Evolutionary conservation across 2,329 filamentous ascomycete species (phyloP).

Genomic region (Colletotrichum filicis): DNA sequence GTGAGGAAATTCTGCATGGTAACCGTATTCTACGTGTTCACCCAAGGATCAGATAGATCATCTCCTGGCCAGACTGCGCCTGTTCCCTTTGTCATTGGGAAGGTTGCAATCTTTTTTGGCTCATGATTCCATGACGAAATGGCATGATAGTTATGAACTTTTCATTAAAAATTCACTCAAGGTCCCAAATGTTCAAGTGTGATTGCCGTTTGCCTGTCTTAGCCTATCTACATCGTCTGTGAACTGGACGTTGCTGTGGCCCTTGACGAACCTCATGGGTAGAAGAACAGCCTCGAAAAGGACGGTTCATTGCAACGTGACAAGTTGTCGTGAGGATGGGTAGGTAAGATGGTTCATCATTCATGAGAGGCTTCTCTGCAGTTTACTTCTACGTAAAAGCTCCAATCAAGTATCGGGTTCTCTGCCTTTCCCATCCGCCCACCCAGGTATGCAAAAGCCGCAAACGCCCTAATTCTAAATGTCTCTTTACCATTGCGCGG

Average conservation of each 20-base stretch:
- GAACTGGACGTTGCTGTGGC: neutral
- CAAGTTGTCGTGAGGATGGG: neutral
- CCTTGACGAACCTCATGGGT: neutral
- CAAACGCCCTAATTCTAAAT: constrained; percentile 8
- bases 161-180: neutral
- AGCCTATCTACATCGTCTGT: neutral
- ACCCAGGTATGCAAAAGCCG: neutral
- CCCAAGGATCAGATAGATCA: constrained; percentile 36
- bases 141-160: constrained; percentile 38
- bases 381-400: neutral
- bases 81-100: constrained; percentile 29
- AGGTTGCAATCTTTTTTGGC: constrained; percentile 33
- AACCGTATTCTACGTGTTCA: constrained; percentile 22
- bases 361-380: neutral
- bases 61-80: constrained; percentile 36
- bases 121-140: constrained; percentile 39
- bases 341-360: constrained; percentile 8
- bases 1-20: constrained; percentile 31
- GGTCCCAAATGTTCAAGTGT: too few species aligned
- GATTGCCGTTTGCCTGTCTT: neutral
- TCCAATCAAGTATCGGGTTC: neutral
- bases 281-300: neutral
- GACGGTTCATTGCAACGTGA: neutral
- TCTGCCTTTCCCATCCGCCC: neutral
- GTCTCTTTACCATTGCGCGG: neutral